Evolutionary conservation across 768 basidiomycete species (phyloP), one percentile per base, ranked within the genome.

Genomic region (Rhodotorula babjevae): DNA sequence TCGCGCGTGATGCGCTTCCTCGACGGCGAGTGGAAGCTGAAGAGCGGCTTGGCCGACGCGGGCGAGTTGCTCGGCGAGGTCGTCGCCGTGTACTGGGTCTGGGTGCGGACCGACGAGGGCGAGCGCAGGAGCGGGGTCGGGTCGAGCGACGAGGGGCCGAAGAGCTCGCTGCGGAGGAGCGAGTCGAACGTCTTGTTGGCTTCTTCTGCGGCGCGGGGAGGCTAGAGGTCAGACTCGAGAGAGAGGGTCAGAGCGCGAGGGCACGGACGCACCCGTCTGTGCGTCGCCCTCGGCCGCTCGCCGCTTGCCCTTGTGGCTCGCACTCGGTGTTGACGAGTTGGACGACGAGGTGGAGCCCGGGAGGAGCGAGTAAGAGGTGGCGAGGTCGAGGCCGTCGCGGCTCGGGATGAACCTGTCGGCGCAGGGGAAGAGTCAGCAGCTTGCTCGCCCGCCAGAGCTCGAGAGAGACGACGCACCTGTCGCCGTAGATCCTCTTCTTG

Each of bases 251-350:
- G 53, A n/a, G 25, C n/a, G 16, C 65, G 27, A 56, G 64, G 69
- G 75, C 71, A 61, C 67, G 57, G 21, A 65, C 78, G 55, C 71
- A 78, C 88, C 90, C 82, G 89, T 89, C 72, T 88, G 85, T n/a
- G 89, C 89, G 78, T 91, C 90, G 31, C 86, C 88, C 67, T 88
- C 87, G 16, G 44, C 60, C 44, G 68, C 68, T 63, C 87, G 86
- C 60, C 87, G 83, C 79, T 81, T 83, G 25, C 78, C 66, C 79
- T 87, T 89, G 31, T 86, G 85, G 16, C 87, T 86, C 1, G 87
- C 88, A 5, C 85, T 85, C 2, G 86, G 87, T 7, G 84, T 84
- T 23, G 73, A 74, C 4, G 71, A 55, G 9, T 72, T 72, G 33
- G 77, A 67, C 0, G 71, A 61, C 3, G 76, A 65, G 16, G 70